Evolutionary conservation across 805 yeast genomes (phyloP), one percentile per base, ranked within the genome.

Genomic region (Metschnikowia shivogae): DNA sequence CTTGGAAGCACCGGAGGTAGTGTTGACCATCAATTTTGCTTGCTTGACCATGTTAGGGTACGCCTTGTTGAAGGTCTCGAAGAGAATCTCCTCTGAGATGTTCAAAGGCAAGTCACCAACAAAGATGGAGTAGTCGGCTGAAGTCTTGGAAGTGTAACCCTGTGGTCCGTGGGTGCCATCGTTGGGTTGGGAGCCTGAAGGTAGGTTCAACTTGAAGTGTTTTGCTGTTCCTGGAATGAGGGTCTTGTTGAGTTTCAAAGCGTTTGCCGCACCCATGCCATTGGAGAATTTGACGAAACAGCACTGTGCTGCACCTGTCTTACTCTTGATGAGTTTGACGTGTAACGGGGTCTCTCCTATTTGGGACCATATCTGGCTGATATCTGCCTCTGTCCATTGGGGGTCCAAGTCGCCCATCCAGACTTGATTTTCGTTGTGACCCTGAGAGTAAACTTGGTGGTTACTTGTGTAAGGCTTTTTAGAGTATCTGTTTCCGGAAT

Each of bases 371-470:
- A 89, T 76, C 47, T 78, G 77, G 39, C 72, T 73, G 43, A 90
- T 76, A 10, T 77, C 68, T 33, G 68, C 62, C 60, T 89, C 97
- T 48, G 85, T 87, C 89, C 96, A 86, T 61, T 77, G 71, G 8
- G 86, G 86, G 54, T 89, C 96, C 36, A 89, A 67, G 56, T 88
- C 97, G 19, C 97, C 97, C 96, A 89, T 90, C 85, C 90, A 86
- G 40, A 86, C 59, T 52, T 78, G 82, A 39, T 47, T 52, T 28
- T 49, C 57, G 11, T 55, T 37, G 13, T 52, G 52, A 6, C 51
- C 41, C 38, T 53, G 57, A 36, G 47, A 42, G 36, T 53, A 53
- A 4, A 53, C 57, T 29, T 42, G 55, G 31, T 53, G 57, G 36
- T 45, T 45, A 5, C 47, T 36, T 31, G 44, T 47, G 32, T 33